Evolutionary conservation across 2,329 filamentous ascomycete genomes (phyloP).

Genomic region (Colletotrichum sp.): DNA sequence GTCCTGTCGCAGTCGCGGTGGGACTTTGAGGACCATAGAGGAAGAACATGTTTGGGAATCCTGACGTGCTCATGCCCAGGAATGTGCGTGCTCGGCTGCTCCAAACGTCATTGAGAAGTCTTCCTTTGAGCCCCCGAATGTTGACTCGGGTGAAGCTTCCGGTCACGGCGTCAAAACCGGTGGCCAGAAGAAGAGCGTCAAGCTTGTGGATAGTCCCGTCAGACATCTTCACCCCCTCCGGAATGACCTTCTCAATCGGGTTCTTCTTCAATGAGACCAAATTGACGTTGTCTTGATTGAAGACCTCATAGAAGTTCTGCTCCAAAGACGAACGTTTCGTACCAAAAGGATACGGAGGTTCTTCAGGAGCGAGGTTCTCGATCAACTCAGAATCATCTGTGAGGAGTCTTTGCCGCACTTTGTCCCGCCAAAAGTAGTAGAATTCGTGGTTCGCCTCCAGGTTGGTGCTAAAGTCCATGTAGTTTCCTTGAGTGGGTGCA

Average conservation of each 20-base stretch:
- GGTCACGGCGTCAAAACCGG: slow-evolving; percentile 46
- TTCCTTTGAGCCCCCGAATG: slow-evolving; percentile 35
- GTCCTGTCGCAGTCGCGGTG: slow-evolving; percentile 42
- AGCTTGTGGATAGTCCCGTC: slow-evolving; percentile 20
- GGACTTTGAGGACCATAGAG: slow-evolving; percentile 45
- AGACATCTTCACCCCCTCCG: background rate
- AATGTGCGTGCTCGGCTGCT: background rate
- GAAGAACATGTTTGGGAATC: slow-evolving; percentile 53
- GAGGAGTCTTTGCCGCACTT: background rate
- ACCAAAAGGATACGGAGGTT: background rate
- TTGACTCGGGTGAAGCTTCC: slow-evolving; percentile 44
- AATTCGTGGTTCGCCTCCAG: background rate
- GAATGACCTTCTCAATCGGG: background rate
- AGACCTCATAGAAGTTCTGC: slow-evolving; percentile 47
- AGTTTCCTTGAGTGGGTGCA: background rate
- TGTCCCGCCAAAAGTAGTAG: background rate
- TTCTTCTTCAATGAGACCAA: slow-evolving; percentile 39
- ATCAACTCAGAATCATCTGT: background rate
- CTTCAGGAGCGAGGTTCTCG: background rate
- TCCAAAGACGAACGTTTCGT: slow-evolving; percentile 48
- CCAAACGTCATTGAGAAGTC: background rate
- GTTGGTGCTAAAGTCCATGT: background rate
- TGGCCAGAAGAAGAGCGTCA: slow-evolving; percentile 25
- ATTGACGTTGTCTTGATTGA: slow-evolving; percentile 44
- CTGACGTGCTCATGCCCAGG: slow-evolving; percentile 42